Conservation (phyloP, 352 stramenopile species). For the Globisporangium rhizosaccharum region DNA sequence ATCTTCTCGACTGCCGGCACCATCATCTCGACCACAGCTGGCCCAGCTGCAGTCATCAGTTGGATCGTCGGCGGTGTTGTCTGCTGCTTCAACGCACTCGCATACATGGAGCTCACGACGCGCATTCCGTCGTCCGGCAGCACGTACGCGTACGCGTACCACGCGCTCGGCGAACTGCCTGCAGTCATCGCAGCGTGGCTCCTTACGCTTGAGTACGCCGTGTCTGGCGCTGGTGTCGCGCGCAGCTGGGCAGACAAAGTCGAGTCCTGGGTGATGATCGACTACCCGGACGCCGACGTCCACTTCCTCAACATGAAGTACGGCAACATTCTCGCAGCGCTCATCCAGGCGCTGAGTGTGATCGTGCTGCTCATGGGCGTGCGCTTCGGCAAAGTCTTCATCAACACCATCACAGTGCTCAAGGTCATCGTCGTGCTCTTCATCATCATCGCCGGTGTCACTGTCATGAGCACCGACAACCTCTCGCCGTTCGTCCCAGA, state of each 20-base stretch:
- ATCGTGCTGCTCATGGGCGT: constrained; percentile 72
- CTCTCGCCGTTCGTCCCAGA: constrained; percentile 79
- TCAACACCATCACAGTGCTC: constrained; percentile 74
- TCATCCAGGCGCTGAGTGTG: constrained; percentile 63
- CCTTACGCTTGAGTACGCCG: too few species aligned
- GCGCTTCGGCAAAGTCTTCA: constrained; percentile 80
- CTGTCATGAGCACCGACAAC: constrained; percentile 71
- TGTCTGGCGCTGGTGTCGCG: constrained; percentile 86
- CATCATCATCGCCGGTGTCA: constrained; percentile 85
- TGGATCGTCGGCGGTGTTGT: constrained; percentile 76
- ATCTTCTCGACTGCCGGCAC: constrained; percentile 76
- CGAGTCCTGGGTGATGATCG: constrained; percentile 43
- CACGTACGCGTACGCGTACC: too few species aligned
- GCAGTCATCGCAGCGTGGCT: too few species aligned
- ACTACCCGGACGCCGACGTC: constrained; percentile 30
- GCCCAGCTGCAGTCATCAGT: constrained; percentile 66
- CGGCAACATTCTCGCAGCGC: constrained; percentile 36
- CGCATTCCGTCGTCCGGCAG: too few species aligned
- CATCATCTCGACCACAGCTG: constrained; percentile 53
- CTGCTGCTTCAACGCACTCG: too few species aligned
- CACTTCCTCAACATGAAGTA: constrained; percentile 48
- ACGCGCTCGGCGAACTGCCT: too few species aligned
- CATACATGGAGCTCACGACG: too few species aligned
- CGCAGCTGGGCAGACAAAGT: constrained; percentile 91
- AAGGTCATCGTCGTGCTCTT: constrained; percentile 81